Evolutionary conservation across 768 basidiomycete species (phyloP).

Genomic region (Lactarius hatsudake): DNA sequence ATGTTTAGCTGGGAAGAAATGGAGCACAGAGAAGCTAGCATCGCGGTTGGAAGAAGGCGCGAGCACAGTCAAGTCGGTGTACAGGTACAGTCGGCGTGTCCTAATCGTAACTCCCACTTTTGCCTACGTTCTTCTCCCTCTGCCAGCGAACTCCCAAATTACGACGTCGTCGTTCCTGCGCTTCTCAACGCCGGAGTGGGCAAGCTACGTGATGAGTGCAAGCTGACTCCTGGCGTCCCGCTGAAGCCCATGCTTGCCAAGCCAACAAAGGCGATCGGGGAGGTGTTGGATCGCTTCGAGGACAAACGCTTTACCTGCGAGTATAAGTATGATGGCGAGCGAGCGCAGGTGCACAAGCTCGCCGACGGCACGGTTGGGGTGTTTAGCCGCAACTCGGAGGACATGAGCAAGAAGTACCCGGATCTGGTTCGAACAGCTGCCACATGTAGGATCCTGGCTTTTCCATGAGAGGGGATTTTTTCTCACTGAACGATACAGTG

Average conservation of each 20-base stretch:
- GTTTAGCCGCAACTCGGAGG: slow-evolving; percentile 96
- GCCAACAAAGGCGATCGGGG: slow-evolving; percentile 97
- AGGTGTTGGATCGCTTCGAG: slow-evolving; percentile 96
- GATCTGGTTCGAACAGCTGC: slow-evolving; percentile 96
- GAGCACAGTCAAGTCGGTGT: slow-evolving; percentile 81
- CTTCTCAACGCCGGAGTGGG: slow-evolving; percentile 76
- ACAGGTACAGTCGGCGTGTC: slow-evolving; percentile 56
- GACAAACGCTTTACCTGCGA: slow-evolving; percentile 95
- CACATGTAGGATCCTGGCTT: slow-evolving; percentile 50
- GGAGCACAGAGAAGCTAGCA: slow-evolving; percentile 70
- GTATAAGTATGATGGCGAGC: slow-evolving; percentile 99
- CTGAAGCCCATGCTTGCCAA: slow-evolving; percentile 99
- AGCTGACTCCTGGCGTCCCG: slow-evolving; percentile 92
- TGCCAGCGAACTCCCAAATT: slow-evolving; percentile 85
- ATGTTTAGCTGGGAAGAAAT: slow-evolving; percentile 62
- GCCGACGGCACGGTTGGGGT: slow-evolving; percentile 82
- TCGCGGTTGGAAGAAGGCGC: slow-evolving; percentile 73
- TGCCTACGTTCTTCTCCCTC: not conserved
- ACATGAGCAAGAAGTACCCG: slow-evolving; percentile 99
- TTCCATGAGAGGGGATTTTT: not conserved
- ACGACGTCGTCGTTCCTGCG: slow-evolving; percentile 90
- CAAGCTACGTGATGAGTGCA: slow-evolving; percentile 69
- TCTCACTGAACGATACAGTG: slow-evolving; percentile 49
- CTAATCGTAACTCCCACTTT: not conserved
- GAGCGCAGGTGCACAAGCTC: slow-evolving; percentile 89